These are phyloP conservation scores for Aspergillus aculeatinus DNA, from an alignment of 2,329 filamentous ascomycete genomes.

Conservation along the genomic window DNA sequence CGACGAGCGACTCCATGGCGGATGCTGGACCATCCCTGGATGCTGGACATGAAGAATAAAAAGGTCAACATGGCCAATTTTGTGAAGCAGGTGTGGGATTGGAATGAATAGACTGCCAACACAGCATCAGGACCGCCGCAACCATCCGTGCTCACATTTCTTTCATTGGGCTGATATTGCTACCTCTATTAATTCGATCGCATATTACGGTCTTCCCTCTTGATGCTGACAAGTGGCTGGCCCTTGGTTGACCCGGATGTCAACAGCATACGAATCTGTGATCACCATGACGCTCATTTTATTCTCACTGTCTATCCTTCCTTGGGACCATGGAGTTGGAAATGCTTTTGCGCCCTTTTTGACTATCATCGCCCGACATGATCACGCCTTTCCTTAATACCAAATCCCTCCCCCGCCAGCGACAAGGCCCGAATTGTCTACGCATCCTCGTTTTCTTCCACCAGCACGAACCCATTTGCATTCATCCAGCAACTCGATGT, in stretches of 20 bases:
- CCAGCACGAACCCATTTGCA: neutral
- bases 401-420: slow-evolving; percentile 7
- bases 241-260: slow-evolving; percentile 30
- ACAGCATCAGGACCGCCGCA: slow-evolving; percentile 4
- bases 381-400: slow-evolving; percentile 20
- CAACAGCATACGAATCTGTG: slow-evolving; percentile 28
- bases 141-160: neutral
- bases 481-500: slow-evolving; percentile 8
- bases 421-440: slow-evolving; percentile 12
- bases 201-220: slow-evolving; percentile 24
- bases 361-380: slow-evolving; percentile 15
- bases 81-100: slow-evolving; percentile 93
- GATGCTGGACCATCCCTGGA: slow-evolving; percentile 99
- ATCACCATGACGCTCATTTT: slow-evolving; percentile 27
- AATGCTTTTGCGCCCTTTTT: slow-evolving; percentile 12
- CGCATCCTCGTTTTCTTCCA: slow-evolving; percentile 12
- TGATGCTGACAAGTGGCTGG: slow-evolving; percentile 28
- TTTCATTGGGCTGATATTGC: slow-evolving; percentile 9
- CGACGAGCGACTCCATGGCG: slow-evolving; percentile 93
- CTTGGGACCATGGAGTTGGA: slow-evolving; percentile 23
- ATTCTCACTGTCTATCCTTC: slow-evolving; percentile 21
- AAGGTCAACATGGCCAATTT: slow-evolving; percentile 98
- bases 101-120: slow-evolving; percentile 64
- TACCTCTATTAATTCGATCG: slow-evolving; percentile 19
- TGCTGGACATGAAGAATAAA: slow-evolving; percentile 92